Evolutionary conservation across 1,284 basidiomycete species (phyloP).

Genomic region (Ustilago lituana): DNA sequence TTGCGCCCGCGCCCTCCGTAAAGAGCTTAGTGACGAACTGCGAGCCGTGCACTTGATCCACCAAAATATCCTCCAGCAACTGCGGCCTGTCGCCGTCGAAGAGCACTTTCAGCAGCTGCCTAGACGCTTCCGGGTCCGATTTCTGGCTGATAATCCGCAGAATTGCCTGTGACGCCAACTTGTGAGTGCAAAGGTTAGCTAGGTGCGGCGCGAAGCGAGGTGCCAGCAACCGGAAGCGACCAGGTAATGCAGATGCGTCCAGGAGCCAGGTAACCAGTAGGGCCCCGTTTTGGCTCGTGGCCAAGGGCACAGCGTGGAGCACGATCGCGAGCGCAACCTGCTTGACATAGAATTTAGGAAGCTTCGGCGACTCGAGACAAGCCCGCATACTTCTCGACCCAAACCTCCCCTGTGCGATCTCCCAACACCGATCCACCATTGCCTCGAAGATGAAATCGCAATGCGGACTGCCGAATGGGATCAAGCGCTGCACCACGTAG

Average conservation of each 20-base stretch:
- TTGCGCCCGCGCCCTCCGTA: slow-evolving; percentile 69
- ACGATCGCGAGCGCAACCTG: slow-evolving; percentile 93
- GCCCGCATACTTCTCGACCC: slow-evolving; percentile 97
- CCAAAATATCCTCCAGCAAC: slow-evolving; percentile 89
- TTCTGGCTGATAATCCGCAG: slow-evolving; percentile 72
- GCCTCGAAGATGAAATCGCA: slow-evolving; percentile 98
- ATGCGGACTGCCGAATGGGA: slow-evolving; percentile 86
- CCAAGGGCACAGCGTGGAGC: slow-evolving; percentile 95
- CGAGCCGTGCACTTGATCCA: slow-evolving; percentile 76
- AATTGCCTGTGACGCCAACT: slow-evolving; percentile 92
- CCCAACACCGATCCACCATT: slow-evolving; percentile 98
- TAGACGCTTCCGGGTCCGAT: slow-evolving; percentile 63
- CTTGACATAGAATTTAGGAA: slow-evolving; percentile 72
- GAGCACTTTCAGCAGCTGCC: slow-evolving; percentile 63
- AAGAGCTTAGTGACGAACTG: slow-evolving; percentile 93
- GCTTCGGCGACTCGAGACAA: slow-evolving; percentile 88
- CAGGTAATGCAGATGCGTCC: slow-evolving; percentile 90
- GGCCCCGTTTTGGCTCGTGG: slow-evolving; percentile 96
- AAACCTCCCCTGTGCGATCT: slow-evolving; percentile 93
- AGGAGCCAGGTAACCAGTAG: slow-evolving; percentile 94
- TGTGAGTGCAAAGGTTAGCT: slow-evolving; percentile 96
- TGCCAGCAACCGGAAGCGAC: slow-evolving; percentile 88
- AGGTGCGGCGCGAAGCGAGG: slow-evolving; percentile 95
- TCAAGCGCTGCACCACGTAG: slow-evolving; percentile 94
- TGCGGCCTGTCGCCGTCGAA: slow-evolving; percentile 77